Percentiles rank a stretch among this genome's conserved stretches.
Conservation (phyloP, 768 basidiomycete genomes). For the Astraeus odoratus region DNA sequence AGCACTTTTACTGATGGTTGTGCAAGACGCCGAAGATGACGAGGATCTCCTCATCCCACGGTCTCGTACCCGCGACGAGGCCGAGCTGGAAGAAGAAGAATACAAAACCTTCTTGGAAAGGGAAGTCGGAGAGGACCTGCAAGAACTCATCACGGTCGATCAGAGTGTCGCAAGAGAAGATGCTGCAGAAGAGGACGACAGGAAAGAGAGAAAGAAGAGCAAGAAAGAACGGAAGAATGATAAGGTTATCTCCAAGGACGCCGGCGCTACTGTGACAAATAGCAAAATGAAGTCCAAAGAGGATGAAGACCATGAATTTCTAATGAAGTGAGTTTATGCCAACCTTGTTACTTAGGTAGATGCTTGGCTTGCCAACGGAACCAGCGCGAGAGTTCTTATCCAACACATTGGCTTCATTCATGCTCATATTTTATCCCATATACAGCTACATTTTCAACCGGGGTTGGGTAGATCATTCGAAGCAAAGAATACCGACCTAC, state of each 20-base stretch:
- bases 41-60: constrained; percentile 66
- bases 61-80: constrained; percentile 72
- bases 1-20: constrained; percentile 13
- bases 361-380: too few species aligned
- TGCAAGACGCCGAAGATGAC: constrained; percentile 36
- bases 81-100: constrained; percentile 74
- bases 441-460: constrained; percentile 91
- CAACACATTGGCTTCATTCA: neutral
- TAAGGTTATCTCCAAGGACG: too few species aligned
- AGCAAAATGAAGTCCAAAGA: constrained; percentile 37
- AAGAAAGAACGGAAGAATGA: constrained; percentile 31
- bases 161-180: constrained; percentile 7
- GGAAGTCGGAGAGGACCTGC: constrained; percentile 73
- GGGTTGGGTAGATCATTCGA: constrained; percentile 87
- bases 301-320: constrained; percentile 77
- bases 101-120: constrained; percentile 77
- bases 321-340: constrained; percentile 65
- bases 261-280: constrained; percentile 26
- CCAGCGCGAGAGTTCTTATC: too few species aligned
- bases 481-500: constrained; percentile 76
- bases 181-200: constrained; percentile 21
- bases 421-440: neutral
- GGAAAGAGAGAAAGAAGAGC: constrained; percentile 20
- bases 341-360: neutral
- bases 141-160: constrained; percentile 55